A percentile compares a stretch with the other conserved stretches of the same genome.
These are phyloP conservation scores for Hyaloperonospora brassicae DNA, from an alignment of 352 stramenopile genomes.

Conservation along the genomic window DNA sequence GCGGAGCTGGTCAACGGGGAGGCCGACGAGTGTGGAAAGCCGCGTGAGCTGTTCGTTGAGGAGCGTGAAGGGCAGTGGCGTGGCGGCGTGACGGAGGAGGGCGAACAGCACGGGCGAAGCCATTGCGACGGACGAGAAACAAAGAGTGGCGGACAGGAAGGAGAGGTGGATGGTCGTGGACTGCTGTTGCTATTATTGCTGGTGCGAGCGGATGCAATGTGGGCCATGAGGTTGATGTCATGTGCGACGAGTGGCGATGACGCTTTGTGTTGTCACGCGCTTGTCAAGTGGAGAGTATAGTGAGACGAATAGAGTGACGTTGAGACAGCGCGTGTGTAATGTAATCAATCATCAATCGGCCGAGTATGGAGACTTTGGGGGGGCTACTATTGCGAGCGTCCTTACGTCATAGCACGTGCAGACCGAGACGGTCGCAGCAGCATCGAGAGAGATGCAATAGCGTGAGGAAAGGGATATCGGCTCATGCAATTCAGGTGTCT, in stretches of 20 bases:
- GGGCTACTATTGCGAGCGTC: conserved; percentile 5
- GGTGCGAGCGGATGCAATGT: background rate
- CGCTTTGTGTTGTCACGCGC: background rate
- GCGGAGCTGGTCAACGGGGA: conserved; percentile 57
- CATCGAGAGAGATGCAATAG: too few relatives aligned
- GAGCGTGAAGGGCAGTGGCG: background rate
- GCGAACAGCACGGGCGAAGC: too few relatives aligned
- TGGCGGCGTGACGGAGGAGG: background rate
- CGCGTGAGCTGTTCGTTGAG: conserved; percentile 40
- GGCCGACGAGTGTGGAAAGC: conserved; percentile 27
- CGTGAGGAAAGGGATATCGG: too few relatives aligned
- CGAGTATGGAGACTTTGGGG: background rate
- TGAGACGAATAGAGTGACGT: too few relatives aligned
- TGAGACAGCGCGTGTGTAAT: too few relatives aligned
- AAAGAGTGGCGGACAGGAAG: conserved; percentile 3
- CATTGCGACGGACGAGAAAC: background rate
- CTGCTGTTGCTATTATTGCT: too few relatives aligned
- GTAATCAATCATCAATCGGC: too few relatives aligned
- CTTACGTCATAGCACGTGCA: conserved; percentile 1
- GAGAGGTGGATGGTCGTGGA: too few relatives aligned
- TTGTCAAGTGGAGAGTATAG: too few relatives aligned
- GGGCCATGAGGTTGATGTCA: conserved; percentile 14
- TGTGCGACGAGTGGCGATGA: conserved; percentile 17
- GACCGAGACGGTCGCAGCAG: too few relatives aligned
- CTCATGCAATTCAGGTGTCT: too few relatives aligned